Evolutionary conservation across 768 basidiomycete genomes (phyloP).

Genomic region (Jaapia argillacea): DNA sequence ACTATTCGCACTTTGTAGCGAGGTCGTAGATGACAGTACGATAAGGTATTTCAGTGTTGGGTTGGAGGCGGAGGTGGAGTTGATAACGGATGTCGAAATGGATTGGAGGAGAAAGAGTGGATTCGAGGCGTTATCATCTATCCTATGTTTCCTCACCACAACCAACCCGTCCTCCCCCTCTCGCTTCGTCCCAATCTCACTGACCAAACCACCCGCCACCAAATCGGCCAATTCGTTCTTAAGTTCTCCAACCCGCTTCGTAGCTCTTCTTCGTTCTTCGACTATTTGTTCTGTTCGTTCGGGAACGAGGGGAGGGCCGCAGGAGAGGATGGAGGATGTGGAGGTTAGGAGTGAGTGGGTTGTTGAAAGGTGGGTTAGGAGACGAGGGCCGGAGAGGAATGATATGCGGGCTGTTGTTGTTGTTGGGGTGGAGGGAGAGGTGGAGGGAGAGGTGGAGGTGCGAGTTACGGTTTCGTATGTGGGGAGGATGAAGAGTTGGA

Average conservation of each 20-base stretch:
- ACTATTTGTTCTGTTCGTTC: conserved; percentile 59
- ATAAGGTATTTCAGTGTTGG: conserved; percentile 38
- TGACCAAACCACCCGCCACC: conserved; percentile 32
- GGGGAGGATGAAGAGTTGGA: conserved; percentile 63
- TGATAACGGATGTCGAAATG: conserved; percentile 38
- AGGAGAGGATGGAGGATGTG: conserved; percentile 54
- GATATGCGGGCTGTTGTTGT: conserved; percentile 58
- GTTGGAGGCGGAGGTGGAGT: conserved; percentile 14
- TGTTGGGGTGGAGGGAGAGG: not conserved
- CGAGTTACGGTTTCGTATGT: conserved; percentile 59
- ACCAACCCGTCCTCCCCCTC: conserved; percentile 21
- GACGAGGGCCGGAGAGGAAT: conserved; percentile 76
- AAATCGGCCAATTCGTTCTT: conserved; percentile 51
- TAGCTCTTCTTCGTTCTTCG: conserved; percentile 54
- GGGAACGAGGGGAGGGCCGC: conserved; percentile 55
- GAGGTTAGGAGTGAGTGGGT: conserved; percentile 45
- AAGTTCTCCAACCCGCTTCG: conserved; percentile 60
- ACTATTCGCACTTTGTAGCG: conserved; percentile 38
- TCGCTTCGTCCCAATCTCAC: conserved; percentile 21
- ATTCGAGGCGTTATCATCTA: conserved; percentile 49
- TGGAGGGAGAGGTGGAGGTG: conserved; percentile 40
- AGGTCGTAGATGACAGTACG: conserved; percentile 53
- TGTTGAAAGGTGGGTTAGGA: conserved; percentile 50
- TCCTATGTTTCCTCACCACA: conserved; percentile 44
- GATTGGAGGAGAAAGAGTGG: conserved; percentile 53